These are phyloP conservation scores for Aspergillus sp. DNA, from an alignment of 2,329 filamentous ascomycete species.

Conservation along the genomic window DNA sequence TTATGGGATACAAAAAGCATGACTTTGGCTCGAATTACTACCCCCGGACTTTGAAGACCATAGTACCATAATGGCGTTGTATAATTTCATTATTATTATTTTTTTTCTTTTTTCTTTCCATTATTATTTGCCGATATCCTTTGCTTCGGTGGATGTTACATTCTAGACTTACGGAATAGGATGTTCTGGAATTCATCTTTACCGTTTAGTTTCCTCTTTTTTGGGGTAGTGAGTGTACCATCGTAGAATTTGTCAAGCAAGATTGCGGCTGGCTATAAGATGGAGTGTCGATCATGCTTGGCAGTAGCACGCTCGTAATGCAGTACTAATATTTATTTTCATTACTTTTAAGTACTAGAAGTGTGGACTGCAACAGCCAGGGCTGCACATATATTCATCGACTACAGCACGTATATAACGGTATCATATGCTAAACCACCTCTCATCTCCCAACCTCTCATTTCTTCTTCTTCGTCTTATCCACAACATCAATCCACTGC, in stretches of 20 bases:
- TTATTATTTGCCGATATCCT: background rate
- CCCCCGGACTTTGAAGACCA: slow-evolving; percentile 8
- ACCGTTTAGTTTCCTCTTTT: background rate
- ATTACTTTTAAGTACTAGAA: too few species aligned
- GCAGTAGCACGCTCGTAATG: too few species aligned
- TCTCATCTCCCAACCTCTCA: background rate
- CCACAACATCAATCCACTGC: slow-evolving; percentile 64
- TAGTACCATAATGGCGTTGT: slow-evolving; percentile 13
- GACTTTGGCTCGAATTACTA: slow-evolving; percentile 5
- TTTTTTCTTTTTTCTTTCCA: background rate
- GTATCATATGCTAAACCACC: background rate
- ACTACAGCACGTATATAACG: background rate
- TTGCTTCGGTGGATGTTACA: background rate
- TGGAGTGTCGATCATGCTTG: too few species aligned
- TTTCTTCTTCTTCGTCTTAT: slow-evolving; percentile 69
- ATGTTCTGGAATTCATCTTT: background rate
- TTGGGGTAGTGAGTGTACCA: background rate
- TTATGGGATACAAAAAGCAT: slow-evolving; percentile 20
- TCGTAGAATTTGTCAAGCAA: too few species aligned
- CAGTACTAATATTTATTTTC: too few species aligned
- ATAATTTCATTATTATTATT: slow-evolving; percentile 12
- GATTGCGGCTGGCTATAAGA: too few species aligned
- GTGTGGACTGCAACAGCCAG: too few species aligned
- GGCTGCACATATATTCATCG: background rate
- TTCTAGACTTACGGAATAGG: background rate